A percentile compares a stretch with the other conserved stretches of the same genome.
phyloP scores from a whole-genome alignment of 2,329 filamentous ascomycete genomes.

The Colletotrichum salicis region DNA sequence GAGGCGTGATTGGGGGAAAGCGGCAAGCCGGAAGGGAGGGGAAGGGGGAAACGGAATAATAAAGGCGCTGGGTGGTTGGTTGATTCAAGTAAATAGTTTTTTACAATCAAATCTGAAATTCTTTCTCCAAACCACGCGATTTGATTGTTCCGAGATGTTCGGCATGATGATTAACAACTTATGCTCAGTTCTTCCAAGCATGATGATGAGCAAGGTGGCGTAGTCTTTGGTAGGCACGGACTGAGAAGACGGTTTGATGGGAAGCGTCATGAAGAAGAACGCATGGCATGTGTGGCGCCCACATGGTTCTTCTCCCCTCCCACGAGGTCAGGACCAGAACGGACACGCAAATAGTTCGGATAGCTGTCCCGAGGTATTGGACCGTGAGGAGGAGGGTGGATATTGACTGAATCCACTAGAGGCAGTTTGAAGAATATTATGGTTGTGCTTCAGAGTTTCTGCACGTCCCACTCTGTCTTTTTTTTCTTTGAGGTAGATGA shows the following conservation, averaged over 20 bases:
- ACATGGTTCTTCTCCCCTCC: not conserved
- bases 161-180: not conserved
- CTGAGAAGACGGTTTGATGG: not conserved
- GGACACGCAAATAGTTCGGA: not conserved
- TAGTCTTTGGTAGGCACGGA: not conserved
- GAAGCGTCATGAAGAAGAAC: not conserved
- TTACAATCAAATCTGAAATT: constrained; percentile 9
- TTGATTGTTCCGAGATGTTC: not conserved
- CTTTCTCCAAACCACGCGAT: not conserved
- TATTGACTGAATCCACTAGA: not conserved
- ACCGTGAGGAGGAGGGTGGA: not conserved
- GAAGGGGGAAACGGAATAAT: constrained; percentile 7
- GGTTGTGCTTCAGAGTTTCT: not conserved
- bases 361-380: not conserved
- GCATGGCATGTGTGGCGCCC: not conserved
- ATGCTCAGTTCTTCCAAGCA: not conserved
- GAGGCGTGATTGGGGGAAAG: not conserved
- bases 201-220: not conserved
- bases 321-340: not conserved
- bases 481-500: constrained; percentile 8
- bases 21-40: no score
- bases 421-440: constrained; percentile 15
- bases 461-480: not conserved
- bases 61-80: not conserved
- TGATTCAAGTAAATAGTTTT: constrained; percentile 23